These are phyloP conservation scores for Aurifilum marmelostoma DNA, from an alignment of 2,329 filamentous ascomycete genomes.

Conservation along the genomic window DNA sequence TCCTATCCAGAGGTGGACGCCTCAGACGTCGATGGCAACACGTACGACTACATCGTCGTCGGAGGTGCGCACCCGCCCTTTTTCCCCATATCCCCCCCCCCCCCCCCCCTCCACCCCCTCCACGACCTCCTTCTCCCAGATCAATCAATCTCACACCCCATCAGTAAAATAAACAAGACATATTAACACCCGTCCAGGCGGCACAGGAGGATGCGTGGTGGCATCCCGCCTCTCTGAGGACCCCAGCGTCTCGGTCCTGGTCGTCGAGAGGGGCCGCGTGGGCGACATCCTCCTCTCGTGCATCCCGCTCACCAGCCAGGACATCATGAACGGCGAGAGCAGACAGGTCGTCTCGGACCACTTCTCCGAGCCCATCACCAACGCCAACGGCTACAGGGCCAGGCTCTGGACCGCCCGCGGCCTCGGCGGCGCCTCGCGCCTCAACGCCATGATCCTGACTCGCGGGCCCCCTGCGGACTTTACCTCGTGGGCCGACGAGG, in stretches of 20 bases:
- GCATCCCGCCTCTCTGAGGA: slow-evolving; percentile 49
- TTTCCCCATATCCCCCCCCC: not conserved
- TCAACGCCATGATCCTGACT: slow-evolving; percentile 41
- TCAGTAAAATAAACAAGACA: too few relatives aligned
- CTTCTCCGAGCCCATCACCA: slow-evolving; percentile 35
- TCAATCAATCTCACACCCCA: too few relatives aligned
- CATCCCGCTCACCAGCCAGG: slow-evolving; percentile 38
- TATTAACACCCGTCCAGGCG: not conserved
- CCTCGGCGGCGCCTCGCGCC: slow-evolving; percentile 38
- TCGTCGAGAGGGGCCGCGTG: slow-evolving; percentile 42
- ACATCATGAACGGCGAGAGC: slow-evolving; percentile 30
- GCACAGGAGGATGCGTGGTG: slow-evolving; percentile 44
- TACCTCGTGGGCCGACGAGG: slow-evolving; percentile 36
- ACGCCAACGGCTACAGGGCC: slow-evolving; percentile 29
- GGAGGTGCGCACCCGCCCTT: not conserved
- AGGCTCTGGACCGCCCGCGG: slow-evolving; percentile 33
- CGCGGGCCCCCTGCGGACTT: slow-evolving; percentile 38
- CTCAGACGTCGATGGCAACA: not conserved
- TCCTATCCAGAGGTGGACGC: slow-evolving; percentile 3
- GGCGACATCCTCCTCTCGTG: slow-evolving; percentile 37
- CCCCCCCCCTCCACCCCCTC: too few relatives aligned
- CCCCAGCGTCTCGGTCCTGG: slow-evolving; percentile 41
- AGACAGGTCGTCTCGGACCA: slow-evolving; percentile 35
- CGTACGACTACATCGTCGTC: slow-evolving; percentile 9
- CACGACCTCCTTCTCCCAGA: too few relatives aligned